phyloP scores from a whole-genome alignment of 2,329 filamentous ascomycete genomes.

The Metarhizium brunneum region DNA sequence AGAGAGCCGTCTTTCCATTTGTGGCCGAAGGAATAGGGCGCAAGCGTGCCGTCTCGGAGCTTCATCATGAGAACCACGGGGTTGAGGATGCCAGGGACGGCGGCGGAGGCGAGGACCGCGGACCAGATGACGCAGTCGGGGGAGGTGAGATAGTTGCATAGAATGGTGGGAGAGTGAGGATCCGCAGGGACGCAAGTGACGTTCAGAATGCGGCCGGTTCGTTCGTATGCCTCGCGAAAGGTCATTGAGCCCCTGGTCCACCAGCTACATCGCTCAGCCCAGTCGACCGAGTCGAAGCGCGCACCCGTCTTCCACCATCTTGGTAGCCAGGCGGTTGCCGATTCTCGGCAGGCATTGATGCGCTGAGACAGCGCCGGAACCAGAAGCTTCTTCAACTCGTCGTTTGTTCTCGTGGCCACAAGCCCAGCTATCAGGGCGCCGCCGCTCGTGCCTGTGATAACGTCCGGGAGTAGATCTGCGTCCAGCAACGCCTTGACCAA shows the following conservation, averaged over 20 bases:
- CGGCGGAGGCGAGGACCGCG: constrained; percentile 86
- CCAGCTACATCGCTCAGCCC: constrained; percentile 80
- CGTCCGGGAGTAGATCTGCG: constrained; percentile 74
- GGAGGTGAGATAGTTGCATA: constrained; percentile 90
- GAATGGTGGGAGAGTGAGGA: constrained; percentile 82
- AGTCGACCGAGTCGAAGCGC: constrained; percentile 86
- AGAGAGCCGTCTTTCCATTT: constrained; percentile 98
- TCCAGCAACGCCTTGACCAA: constrained; percentile 85
- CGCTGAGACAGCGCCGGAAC: constrained; percentile 77
- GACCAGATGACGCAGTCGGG: constrained; percentile 99
- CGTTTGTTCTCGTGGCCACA: constrained; percentile 81
- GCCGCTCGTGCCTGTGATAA: constrained; percentile 94
- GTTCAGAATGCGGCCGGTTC: constrained; percentile 89
- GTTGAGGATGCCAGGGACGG: constrained; percentile 91
- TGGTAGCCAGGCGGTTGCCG: constrained; percentile 63
- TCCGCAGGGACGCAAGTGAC: constrained; percentile 94
- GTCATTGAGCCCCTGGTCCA: constrained; percentile 87
- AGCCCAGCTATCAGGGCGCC: constrained; percentile 84
- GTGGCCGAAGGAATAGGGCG: constrained; percentile 92
- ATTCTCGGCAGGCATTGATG: constrained; percentile 79
- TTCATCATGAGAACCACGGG: constrained; percentile 93
- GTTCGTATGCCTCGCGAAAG: constrained; percentile 87
- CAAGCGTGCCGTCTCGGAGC: constrained; percentile 63
- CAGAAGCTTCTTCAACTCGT: constrained; percentile 76
- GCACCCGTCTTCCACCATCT: constrained; percentile 92